Percentiles rank a stretch among this genome's conserved stretches.
Evolutionary conservation across 2,329 filamentous ascomycete genomes (phyloP).

Genomic region (Xylaria sp.): DNA sequence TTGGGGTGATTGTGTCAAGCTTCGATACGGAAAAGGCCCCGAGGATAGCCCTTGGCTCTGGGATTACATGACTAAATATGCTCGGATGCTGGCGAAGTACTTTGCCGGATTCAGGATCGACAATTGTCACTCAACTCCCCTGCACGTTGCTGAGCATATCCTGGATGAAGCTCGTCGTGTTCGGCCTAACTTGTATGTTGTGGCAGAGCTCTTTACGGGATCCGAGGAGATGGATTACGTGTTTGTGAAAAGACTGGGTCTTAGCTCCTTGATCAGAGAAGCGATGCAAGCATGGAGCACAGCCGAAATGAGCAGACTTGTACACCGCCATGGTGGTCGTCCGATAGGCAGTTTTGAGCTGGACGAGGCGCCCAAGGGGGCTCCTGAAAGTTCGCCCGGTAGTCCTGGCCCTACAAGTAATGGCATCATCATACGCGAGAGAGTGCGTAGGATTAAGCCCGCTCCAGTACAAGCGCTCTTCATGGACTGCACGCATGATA

Average conservation of each 20-base stretch:
- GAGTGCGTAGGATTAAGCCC: constrained; percentile 84
- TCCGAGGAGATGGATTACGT: constrained; percentile 96
- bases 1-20: constrained; percentile 98
- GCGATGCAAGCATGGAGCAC: constrained; percentile 99
- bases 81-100: constrained; percentile 90
- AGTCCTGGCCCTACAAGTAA: constrained; percentile 48
- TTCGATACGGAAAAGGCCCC: constrained; percentile 84
- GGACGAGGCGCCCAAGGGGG: constrained; percentile 78
- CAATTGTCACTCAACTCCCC: constrained; percentile 95
- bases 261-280: constrained; percentile 92
- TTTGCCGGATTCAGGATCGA: constrained; percentile 97
- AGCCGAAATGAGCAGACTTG: constrained; percentile 87
- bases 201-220: constrained; percentile 94
- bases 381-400: constrained; percentile 48
- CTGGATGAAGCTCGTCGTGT: constrained; percentile 92
- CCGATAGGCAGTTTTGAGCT: constrained; percentile 97
- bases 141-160: constrained; percentile 94
- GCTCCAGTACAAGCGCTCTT: constrained; percentile 92
- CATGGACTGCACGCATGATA: constrained; percentile 99
- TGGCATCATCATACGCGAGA: constrained; percentile 63
- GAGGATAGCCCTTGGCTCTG: constrained; percentile 93
- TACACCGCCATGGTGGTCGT: constrained; percentile 91
- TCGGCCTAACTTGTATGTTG: constrained; percentile 88
- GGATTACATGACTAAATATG: constrained; percentile 96
- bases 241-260: constrained; percentile 91